Conservation (phyloP, 768 basidiomycete genomes). For the Neoboletus magnificus region DNA sequence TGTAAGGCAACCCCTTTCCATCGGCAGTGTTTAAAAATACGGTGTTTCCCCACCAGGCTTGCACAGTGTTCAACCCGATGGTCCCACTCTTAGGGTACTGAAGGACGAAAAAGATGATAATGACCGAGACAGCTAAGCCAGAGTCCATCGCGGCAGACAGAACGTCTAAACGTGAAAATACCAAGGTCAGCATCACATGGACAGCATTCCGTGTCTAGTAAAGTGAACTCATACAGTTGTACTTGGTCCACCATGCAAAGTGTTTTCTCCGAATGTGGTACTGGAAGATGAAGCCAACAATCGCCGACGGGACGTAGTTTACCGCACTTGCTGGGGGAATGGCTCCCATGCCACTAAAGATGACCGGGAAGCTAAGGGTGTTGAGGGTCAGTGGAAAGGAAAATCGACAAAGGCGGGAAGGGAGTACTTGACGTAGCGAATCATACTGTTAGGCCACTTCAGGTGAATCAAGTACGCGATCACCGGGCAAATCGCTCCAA, state of each 20-base stretch:
- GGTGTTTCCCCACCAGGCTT: constrained; percentile 72
- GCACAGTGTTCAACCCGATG: constrained; percentile 53
- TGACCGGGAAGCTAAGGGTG: constrained; percentile 37
- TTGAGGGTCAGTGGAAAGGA: not conserved
- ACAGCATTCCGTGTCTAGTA: not conserved
- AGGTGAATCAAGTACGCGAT: constrained; percentile 50
- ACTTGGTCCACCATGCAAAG: constrained; percentile 69
- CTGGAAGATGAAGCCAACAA: constrained; percentile 66
- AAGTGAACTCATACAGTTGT: constrained; percentile 31
- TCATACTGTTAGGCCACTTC: constrained; percentile 60
- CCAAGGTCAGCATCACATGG: constrained; percentile 14
- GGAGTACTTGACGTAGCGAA: constrained; percentile 62
- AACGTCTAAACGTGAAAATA: constrained; percentile 39
- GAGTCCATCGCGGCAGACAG: constrained; percentile 69
- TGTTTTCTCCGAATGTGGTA: constrained; percentile 55
- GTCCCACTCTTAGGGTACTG: constrained; percentile 61
- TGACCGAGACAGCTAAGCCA: constrained; percentile 55
- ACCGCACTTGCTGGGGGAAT: constrained; percentile 67
- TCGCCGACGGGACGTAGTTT: constrained; percentile 66
- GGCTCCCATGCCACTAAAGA: constrained; percentile 54
- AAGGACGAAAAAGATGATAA: constrained; percentile 59
- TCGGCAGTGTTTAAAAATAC: constrained; percentile 26
- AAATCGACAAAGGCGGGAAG: not conserved
- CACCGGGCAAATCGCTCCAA: constrained; percentile 62
- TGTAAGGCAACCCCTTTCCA: constrained; percentile 8